Base-by-base conservation (phyloP, 129 eudicot species). In the Centella asiatica region DNA sequence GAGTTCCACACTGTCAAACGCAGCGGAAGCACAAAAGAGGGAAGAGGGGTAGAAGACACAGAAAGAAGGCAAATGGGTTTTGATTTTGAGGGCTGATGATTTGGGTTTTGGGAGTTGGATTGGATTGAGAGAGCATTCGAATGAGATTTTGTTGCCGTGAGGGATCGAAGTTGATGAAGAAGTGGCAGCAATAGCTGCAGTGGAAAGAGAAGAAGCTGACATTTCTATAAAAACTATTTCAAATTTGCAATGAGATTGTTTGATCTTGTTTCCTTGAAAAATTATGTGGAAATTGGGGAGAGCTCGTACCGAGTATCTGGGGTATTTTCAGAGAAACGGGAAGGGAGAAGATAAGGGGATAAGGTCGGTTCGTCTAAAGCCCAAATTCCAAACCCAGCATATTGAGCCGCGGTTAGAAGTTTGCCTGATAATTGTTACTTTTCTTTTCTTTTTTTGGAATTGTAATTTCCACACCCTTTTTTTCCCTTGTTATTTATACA, bases 161-260 rank as follows among this genome's bases (percentile, higher is more conserved):
- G 50, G 47, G 27, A 72, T 65, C 25, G 83, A 68, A 49, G 73
- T 22, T 54, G 81, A 57, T 23, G 65, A 44, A 27, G 86, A 57
- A 72, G 74, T 23, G 3, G 36, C 27, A 40, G 83, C 17, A 45
- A 49, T 10, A 62, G 70, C 46, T 69, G 64, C 69, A 69, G 54
- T 72, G 64, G 32, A 68, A 67, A 73, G 63, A 32, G 83, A 74
- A 32, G 70, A 54, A n/a, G 76, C 76, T 65, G 74, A 57, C 82
- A 77, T 76, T 67, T 69, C 62, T 25, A 53, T 5, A 14, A 27
- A n/a, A n/a, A n/a, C n/a, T n/a, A n/a, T n/a, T n/a, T n/a, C n/a
- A n/a, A n/a, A n/a, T n/a, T n/a, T n/a, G n/a, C n/a, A n/a, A n/a
- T n/a, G n/a, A n/a, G n/a, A n/a, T n/a, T n/a, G n/a, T n/a, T n/a